phyloP scores from a whole-genome alignment of 1,284 basidiomycete genomes.

The Grifola frondosa region DNA sequence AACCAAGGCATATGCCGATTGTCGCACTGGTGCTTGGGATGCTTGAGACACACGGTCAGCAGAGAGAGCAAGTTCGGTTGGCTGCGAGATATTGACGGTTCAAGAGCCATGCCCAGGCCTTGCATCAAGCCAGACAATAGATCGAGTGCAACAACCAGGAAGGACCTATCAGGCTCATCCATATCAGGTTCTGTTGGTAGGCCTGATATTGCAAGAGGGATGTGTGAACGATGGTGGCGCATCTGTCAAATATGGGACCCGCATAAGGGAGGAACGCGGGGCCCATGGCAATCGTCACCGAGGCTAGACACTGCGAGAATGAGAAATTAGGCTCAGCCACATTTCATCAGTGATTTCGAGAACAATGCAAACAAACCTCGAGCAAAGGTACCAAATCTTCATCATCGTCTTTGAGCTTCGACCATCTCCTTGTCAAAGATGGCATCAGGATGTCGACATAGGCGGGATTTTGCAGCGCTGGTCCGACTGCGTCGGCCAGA shows the following conservation, averaged over 20 bases:
- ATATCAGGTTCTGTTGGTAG: conserved; percentile 83
- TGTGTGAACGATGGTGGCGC: conserved; percentile 82
- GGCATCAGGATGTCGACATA: conserved; percentile 98
- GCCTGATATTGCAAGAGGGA: conserved; percentile 82
- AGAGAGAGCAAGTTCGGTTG: conserved; percentile 79
- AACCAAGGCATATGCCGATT: conserved; percentile 95
- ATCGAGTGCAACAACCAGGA: conserved; percentile 96
- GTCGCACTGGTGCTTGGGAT: conserved; percentile 95
- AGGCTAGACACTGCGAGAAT: conserved; percentile 83
- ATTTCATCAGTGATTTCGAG: conserved; percentile 8
- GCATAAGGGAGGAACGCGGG: conserved; percentile 90
- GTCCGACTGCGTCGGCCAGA: conserved; percentile 92
- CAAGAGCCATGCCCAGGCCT: conserved; percentile 81
- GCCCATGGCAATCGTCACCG: conserved; percentile 96
- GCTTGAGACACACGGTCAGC: conserved; percentile 85
- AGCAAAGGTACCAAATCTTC: conserved; percentile 93
- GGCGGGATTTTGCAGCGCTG: conserved; percentile 80
- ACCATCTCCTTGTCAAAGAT: conserved; percentile 89
- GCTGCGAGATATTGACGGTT: conserved; percentile 64
- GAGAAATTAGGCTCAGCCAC: conserved; percentile 5
- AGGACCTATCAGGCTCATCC: conserved; percentile 93
- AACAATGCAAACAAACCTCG: conserved; percentile 57
- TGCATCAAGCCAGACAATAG: conserved; percentile 95
- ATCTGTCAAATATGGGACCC: conserved; percentile 90
- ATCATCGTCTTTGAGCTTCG: conserved; percentile 86